Percentiles rank a stretch among this genome's conserved stretches.
These are phyloP conservation scores for Sporothrix pallida DNA, from an alignment of 2,329 filamentous ascomycete species.

Conservation along the genomic window DNA sequence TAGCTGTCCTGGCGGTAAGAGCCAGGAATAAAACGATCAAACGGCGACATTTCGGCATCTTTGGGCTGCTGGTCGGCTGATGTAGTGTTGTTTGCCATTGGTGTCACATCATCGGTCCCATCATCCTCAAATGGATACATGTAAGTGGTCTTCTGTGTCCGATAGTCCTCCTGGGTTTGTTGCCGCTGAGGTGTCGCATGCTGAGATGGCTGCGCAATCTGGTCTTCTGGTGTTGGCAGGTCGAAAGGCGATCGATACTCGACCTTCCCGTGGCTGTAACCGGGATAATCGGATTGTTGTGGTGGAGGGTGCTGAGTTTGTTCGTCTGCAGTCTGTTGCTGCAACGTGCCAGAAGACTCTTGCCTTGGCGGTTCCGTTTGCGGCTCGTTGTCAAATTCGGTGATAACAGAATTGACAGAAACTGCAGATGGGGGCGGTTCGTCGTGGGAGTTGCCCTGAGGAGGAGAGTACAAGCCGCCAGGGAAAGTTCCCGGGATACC, in stretches of 20 bases:
- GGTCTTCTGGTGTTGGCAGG: slow-evolving; percentile 28
- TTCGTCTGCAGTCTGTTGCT: not conserved
- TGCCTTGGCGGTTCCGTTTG: slow-evolving; percentile 62
- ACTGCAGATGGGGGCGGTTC: slow-evolving; percentile 63
- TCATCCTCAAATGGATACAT: slow-evolving; percentile 59
- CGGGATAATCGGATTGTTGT: not conserved
- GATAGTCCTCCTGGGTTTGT: not conserved
- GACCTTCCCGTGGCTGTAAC: slow-evolving; percentile 27
- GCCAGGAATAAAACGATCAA: slow-evolving; percentile 32
- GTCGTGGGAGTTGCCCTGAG: slow-evolving; percentile 46
- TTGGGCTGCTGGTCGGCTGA: not conserved
- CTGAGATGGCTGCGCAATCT: not conserved
- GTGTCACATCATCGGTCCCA: slow-evolving; percentile 27
- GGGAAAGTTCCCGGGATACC: slow-evolving; percentile 70
- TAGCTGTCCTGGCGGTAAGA: slow-evolving; percentile 34
- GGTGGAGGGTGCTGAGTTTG: not conserved
- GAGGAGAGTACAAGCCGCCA: slow-evolving; percentile 45
- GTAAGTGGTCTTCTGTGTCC: slow-evolving; percentile 51
- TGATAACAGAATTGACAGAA: slow-evolving; percentile 65
- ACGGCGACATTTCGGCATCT: slow-evolving; percentile 7
- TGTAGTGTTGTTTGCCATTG: not conserved
- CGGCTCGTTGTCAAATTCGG: slow-evolving; percentile 75
- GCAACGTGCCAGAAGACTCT: not conserved
- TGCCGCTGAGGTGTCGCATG: slow-evolving; percentile 9
- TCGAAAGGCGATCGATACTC: slow-evolving; percentile 39